Base-by-base conservation (phyloP, 495 filamentous ascomycete species). In the Penicillium longicatenatum region DNA sequence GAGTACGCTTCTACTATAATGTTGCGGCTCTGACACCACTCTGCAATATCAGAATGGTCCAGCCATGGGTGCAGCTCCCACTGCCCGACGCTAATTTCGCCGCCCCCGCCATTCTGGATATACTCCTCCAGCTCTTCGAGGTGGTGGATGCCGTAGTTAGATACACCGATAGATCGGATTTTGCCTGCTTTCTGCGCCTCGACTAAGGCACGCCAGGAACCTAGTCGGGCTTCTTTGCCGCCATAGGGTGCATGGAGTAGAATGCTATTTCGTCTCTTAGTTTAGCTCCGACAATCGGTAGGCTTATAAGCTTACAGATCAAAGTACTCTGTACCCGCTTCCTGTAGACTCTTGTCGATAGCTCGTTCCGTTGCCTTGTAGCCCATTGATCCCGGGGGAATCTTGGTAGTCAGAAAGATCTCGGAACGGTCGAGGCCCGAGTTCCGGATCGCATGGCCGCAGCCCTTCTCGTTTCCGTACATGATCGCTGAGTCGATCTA, bases 31-130 rank as follows among this genome's bases (percentile, higher is more conserved):
- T 81, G 68, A 55, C 86, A 87, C 89, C 93, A 96, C 57, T 86
- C 78, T 11, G 84, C 84, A 35, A 97, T 91, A 64, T 93, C 89
- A 2, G 77, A 76, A 12, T 89, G 81, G 22, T 86, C 80, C 11
- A 88, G 81, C 90, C 90, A 96, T 0, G 93, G 92, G 62, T 97
- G 93, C 17, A 97, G 67, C 70, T 97, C 93, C 61, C 89, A 89
- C 70, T 96, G 92, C 10, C 90, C 91, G 4, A 96, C 89, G 55
- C 85, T 87, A 60, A 97, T 79, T 19, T 91, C 77, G 17, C 89
- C 89, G 14, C 86, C 90, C 54, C 84, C 86, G 6, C 88, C 89
- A 56, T 83, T 75, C 58, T 84, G 80, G 64, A 92, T 91, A 62
- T 90, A 87, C 60, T 69, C 73, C 64, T 95, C 89, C 43, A 97